A percentile compares a stretch with the other conserved stretches of the same genome.
Conservation (phyloP, 805 yeast genomes). For the Candida nemodendra region DNA sequence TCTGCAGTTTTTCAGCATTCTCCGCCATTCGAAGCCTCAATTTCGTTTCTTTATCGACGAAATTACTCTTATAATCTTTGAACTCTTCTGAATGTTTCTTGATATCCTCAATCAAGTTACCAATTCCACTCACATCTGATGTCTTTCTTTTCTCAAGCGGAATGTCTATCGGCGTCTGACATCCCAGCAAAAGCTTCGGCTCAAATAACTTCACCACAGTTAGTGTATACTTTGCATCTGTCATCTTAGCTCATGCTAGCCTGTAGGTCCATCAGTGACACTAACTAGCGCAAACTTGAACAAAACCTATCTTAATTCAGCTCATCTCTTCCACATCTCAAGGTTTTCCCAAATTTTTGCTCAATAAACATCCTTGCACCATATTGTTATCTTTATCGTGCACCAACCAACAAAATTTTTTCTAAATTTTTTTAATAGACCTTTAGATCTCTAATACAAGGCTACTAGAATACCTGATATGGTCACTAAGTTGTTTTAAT, state of each 20-base stretch:
- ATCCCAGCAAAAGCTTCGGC: slow-evolving; percentile 57
- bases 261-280: too few species aligned
- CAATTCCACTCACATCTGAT: slow-evolving; percentile 44
- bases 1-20: slow-evolving; percentile 32
- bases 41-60: slow-evolving; percentile 27
- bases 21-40: slow-evolving; percentile 23
- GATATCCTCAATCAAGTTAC: slow-evolving; percentile 30
- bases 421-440: not conserved
- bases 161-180: slow-evolving; percentile 48
- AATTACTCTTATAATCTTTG: slow-evolving; percentile 10
- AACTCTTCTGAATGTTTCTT: slow-evolving; percentile 32
- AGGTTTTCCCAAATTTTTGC: too few species aligned
- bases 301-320: too few species aligned
- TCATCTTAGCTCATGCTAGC: slow-evolving; percentile 9
- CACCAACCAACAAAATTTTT: not conserved
- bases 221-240: slow-evolving; percentile 26
- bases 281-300: too few species aligned
- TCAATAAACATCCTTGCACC: slow-evolving; percentile 3
- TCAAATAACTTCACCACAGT: slow-evolving; percentile 50
- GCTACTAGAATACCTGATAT: too few species aligned
- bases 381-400: not conserved
- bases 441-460: not conserved
- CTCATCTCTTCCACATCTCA: too few species aligned
- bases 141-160: slow-evolving; percentile 49
- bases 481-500: too few species aligned